Evolutionary conservation across 495 filamentous ascomycete species (phyloP).

Genomic region (Rostrohypoxylon terebratum): DNA sequence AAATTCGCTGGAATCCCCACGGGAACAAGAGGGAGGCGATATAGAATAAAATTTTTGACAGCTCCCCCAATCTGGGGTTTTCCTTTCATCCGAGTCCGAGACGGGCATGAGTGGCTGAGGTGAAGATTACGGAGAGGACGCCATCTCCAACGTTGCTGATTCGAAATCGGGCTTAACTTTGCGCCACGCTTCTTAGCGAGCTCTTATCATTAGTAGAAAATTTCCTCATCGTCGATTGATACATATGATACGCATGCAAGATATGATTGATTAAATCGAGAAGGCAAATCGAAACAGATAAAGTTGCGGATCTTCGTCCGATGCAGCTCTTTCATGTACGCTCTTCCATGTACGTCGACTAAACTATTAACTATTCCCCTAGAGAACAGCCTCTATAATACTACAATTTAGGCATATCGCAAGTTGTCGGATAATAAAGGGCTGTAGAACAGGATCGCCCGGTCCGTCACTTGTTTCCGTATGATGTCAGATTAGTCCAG

Average conservation of each 20-base stretch:
- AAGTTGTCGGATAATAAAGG: background rate
- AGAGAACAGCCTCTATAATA: background rate
- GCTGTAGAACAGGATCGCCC: background rate
- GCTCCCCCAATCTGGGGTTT: constrained; percentile 28
- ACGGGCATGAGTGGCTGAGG: constrained; percentile 38
- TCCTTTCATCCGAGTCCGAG: constrained; percentile 45
- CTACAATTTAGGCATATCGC: background rate
- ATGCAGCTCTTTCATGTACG: constrained; percentile 19
- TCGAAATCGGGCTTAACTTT: constrained; percentile 25
- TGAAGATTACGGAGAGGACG: constrained; percentile 12
- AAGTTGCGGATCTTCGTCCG: constrained; percentile 30
- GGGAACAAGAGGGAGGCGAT: constrained; percentile 11
- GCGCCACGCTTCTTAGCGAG: constrained; percentile 1
- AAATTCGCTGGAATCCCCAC: constrained; percentile 19
- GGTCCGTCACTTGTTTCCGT: constrained; percentile 10
- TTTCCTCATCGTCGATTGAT: background rate
- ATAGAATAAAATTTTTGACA: constrained; percentile 6
- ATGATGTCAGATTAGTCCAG: constrained; percentile 19
- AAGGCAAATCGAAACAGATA: constrained; percentile 26
- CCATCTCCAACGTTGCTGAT: constrained; percentile 27
- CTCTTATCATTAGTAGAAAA: constrained; percentile 12
- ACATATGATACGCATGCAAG: constrained; percentile 9
- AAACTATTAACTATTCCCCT: constrained; percentile 1
- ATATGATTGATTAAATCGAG: constrained; percentile 17
- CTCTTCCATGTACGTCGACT: background rate